phyloP scores from a whole-genome alignment of 129 eudicot species.

The Flaveria sonorensis region DNA sequence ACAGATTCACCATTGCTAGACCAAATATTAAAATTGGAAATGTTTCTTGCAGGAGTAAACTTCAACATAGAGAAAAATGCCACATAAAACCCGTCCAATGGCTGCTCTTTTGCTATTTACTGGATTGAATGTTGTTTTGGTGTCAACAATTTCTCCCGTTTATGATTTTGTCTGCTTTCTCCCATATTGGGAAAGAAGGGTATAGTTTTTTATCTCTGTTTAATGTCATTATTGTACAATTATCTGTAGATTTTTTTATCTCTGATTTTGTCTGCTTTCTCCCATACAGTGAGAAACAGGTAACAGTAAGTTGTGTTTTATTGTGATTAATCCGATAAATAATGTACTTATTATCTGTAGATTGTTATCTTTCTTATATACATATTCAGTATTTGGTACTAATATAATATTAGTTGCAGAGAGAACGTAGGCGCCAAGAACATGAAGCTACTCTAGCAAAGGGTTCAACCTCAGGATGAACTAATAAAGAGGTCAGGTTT shows the following conservation, averaged over 20 bases:
- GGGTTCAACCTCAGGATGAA: constrained; percentile 41
- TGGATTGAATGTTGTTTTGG: constrained; percentile 75
- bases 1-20: background rate
- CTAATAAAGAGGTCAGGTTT: constrained; percentile 28
- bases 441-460: constrained; percentile 49
- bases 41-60: constrained; percentile 5
- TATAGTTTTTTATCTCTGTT: constrained; percentile 37
- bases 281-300: background rate
- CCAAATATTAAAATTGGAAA: background rate
- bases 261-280: background rate
- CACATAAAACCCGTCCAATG: constrained; percentile 91
- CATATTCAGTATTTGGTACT: background rate
- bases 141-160: constrained; percentile 79
- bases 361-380: constrained; percentile 4
- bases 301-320: background rate
- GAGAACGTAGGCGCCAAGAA: constrained; percentile 55
- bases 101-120: constrained; percentile 81
- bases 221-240: background rate
- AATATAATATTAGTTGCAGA: constrained; percentile 34
- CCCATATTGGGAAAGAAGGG: constrained; percentile 97
- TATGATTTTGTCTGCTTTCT: constrained; percentile 89
- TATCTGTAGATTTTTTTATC: background rate
- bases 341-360: background rate
- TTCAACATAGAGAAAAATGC: constrained; percentile 54
- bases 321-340: background rate